Conservation (phyloP, 306 rosid genomes). For the Ziziphus jujuba region DNA sequence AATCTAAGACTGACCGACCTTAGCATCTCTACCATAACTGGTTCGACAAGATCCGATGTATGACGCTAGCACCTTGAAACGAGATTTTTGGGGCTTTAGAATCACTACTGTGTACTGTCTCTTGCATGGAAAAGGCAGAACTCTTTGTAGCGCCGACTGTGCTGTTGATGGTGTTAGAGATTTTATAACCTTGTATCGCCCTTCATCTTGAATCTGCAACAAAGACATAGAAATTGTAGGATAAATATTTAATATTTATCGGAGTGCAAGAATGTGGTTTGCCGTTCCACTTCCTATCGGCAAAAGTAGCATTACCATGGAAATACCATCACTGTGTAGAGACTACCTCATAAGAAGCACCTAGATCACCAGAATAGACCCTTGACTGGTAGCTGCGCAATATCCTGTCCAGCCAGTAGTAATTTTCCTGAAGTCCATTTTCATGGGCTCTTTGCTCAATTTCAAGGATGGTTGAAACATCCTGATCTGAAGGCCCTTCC, state of each 20-base stretch:
- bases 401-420: slow-evolving; percentile 94
- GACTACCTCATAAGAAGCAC: slow-evolving; percentile 70
- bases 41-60: slow-evolving; percentile 42
- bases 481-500: slow-evolving; percentile 86
- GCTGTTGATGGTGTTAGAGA: slow-evolving; percentile 62
- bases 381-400: slow-evolving; percentile 92
- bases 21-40: slow-evolving; percentile 50
- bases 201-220: slow-evolving; percentile 76
- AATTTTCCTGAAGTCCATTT: slow-evolving; percentile 97
- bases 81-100: slow-evolving; percentile 71
- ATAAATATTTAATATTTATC: background rate
- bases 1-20: slow-evolving; percentile 38
- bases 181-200: slow-evolving; percentile 65
- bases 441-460: slow-evolving; percentile 96
- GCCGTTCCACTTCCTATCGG: background rate
- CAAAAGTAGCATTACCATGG: too few species aligned
- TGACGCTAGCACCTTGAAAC: slow-evolving; percentile 54
- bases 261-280: background rate
- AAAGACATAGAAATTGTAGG: slow-evolving; percentile 10
- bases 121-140: slow-evolving; percentile 82
- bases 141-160: slow-evolving; percentile 65
- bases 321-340: too few species aligned
- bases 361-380: slow-evolving; percentile 76
- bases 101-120: slow-evolving; percentile 82
- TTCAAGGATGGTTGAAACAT: slow-evolving; percentile 80